Evolutionary conservation across 768 basidiomycete genomes (phyloP).

Genomic region (Panaeolus cyanescens): DNA sequence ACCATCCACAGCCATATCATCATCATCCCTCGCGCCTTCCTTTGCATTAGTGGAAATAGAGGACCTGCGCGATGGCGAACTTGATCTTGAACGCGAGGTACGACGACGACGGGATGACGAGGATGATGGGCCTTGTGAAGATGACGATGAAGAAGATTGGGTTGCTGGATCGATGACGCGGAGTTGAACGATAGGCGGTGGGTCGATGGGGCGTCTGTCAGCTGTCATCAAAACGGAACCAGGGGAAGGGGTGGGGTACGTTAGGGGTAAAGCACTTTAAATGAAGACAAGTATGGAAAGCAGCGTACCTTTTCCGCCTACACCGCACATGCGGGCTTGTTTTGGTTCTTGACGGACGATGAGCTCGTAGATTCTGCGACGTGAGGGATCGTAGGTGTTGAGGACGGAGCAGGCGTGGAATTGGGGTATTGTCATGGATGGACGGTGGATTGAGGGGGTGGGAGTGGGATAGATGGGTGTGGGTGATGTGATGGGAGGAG

Average conservation of each 20-base stretch:
- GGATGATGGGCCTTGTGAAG: constrained; percentile 7
- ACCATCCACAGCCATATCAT: constrained; percentile 38
- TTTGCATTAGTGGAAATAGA: neutral
- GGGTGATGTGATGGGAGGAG: neutral
- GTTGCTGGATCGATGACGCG: constrained; percentile 73
- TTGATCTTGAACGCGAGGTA: constrained; percentile 18
- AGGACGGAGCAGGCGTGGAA: constrained; percentile 9
- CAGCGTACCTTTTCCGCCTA: constrained; percentile 73
- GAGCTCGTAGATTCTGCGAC: constrained; percentile 78
- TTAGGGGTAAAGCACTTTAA: neutral
- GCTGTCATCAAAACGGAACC: constrained; percentile 42
- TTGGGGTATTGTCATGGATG: constrained; percentile 6
- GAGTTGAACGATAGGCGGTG: constrained; percentile 95
- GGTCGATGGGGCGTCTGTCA: constrained; percentile 95
- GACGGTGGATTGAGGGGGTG: neutral
- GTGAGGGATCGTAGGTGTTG: constrained; percentile 6
- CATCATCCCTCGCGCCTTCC: constrained; percentile 15
- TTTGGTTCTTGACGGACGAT: constrained; percentile 89
- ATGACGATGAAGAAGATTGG: constrained; percentile 7
- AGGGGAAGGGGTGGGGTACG: neutral
- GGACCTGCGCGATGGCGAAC: constrained; percentile 15
- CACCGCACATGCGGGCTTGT: constrained; percentile 89
- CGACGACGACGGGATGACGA: constrained; percentile 15
- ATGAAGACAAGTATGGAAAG: neutral
- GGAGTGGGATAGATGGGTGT: neutral